These are phyloP conservation scores for Penicillium sp. DNA, from an alignment of 2,329 filamentous ascomycete species.

Conservation along the genomic window DNA sequence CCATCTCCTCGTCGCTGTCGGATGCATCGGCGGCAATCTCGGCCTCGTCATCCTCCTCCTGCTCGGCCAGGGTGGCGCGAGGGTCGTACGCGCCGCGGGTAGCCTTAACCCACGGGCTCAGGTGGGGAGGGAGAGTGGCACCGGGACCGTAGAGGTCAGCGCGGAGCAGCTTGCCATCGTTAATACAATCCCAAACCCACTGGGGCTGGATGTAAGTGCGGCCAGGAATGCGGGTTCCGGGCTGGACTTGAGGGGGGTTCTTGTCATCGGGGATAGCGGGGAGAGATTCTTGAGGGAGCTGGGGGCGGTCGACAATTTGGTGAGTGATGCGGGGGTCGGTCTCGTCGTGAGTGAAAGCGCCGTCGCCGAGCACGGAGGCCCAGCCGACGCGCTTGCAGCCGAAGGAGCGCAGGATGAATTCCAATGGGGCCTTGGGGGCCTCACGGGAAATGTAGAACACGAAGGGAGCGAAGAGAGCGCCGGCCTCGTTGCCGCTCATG, in stretches of 20 bases:
- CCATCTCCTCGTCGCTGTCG: constrained; percentile 44
- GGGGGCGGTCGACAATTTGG: constrained; percentile 90
- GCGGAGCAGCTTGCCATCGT: constrained; percentile 84
- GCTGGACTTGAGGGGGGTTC: constrained; percentile 48
- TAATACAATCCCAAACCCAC: constrained; percentile 98
- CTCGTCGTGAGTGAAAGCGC: constrained; percentile 89
- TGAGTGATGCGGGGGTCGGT: constrained; percentile 88
- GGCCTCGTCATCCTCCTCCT: constrained; percentile 84
- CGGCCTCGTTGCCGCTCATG: constrained; percentile 65
- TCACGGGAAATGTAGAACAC: constrained; percentile 94
- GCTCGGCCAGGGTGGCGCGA: constrained; percentile 78
- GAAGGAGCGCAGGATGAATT: constrained; percentile 91
- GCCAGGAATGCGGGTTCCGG: constrained; percentile 80
- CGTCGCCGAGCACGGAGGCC: constrained; percentile 87
- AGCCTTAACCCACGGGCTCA: constrained; percentile 92
- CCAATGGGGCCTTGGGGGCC: constrained; percentile 83
- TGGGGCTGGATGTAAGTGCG: constrained; percentile 93
- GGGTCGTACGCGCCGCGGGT: constrained; percentile 90
- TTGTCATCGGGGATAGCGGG: constrained; percentile 44
- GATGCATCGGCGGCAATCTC: constrained; percentile 67
- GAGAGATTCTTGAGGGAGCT: constrained; percentile 61
- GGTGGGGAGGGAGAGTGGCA: constrained; percentile 84
- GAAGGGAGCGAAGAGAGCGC: constrained; percentile 80
- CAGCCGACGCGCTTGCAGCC: constrained; percentile 95
- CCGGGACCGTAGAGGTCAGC: constrained; percentile 89